These are phyloP conservation scores for Trypanosoma platydactyli DNA, from an alignment of 208 protist species.

Conservation along the genomic window DNA sequence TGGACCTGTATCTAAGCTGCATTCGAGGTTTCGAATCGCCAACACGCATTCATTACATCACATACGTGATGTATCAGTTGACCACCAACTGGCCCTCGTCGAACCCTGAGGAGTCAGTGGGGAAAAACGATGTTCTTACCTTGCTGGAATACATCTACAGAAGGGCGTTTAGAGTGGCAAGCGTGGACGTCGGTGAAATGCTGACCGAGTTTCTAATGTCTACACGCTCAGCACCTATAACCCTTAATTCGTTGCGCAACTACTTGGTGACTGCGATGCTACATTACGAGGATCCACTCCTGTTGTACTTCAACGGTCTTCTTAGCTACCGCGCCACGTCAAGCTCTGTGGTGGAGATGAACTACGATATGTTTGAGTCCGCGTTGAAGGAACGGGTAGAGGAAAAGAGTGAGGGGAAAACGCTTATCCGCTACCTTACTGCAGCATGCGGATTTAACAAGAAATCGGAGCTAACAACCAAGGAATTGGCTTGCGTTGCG, in stretches of 20 bases:
- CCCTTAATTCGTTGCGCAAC: conserved; percentile 65
- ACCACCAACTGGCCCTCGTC: conserved; percentile 84
- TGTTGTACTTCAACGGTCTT: conserved; percentile 75
- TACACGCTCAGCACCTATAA: conserved; percentile 71
- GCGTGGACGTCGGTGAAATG: conserved; percentile 58
- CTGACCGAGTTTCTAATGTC: conserved; percentile 80
- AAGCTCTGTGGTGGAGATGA: conserved; percentile 45
- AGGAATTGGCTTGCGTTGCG: conserved; percentile 67
- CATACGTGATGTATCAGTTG: conserved; percentile 79
- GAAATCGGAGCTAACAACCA: conserved; percentile 45
- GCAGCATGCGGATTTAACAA: conserved; percentile 76
- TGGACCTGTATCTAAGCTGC: conserved; percentile 74
- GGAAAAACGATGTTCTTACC: conserved; percentile 59
- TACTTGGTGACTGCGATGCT: conserved; percentile 73
- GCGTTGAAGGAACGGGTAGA: conserved; percentile 60
- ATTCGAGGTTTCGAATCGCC: conserved; percentile 83
- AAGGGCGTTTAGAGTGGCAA: conserved; percentile 46
- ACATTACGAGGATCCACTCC: conserved; percentile 81
- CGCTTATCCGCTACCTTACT: conserved; percentile 66
- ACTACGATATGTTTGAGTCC: conserved; percentile 64
- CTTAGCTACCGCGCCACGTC: conserved; percentile 55
- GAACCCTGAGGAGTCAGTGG: conserved; percentile 59
- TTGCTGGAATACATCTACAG: conserved; percentile 84
- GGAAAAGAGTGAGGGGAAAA: conserved; percentile 55
- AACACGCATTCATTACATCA: conserved; percentile 81